Percentiles rank a stretch among this genome's conserved stretches.
phyloP scores from a whole-genome alignment of 164 flowering plant species.

The Annona cherimola region DNA sequence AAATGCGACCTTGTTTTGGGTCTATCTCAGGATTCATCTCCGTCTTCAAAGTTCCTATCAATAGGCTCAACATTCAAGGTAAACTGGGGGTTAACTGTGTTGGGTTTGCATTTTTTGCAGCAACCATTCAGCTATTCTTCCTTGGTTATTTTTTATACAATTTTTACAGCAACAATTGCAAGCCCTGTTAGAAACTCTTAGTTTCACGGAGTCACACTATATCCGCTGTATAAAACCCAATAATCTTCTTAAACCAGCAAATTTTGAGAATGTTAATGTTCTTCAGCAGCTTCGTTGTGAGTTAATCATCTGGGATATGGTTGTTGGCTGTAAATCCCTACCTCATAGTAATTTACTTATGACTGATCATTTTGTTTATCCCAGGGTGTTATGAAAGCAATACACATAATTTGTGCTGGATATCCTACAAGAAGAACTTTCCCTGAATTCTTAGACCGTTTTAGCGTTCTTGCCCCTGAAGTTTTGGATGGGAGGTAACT shows the following conservation, averaged over 20 bases:
- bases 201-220: constrained; percentile 90
- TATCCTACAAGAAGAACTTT: constrained; percentile 82
- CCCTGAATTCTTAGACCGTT: constrained; percentile 75
- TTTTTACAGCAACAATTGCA: constrained; percentile 85
- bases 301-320: no score
- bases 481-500: constrained; percentile 70
- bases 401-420: constrained; percentile 93
- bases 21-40: constrained; percentile 78
- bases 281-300: constrained; percentile 95
- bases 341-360: not conserved
- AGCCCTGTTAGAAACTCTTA: constrained; percentile 82
- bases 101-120: not conserved
- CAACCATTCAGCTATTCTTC: constrained; percentile 3
- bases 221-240: constrained; percentile 98
- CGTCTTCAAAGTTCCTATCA: constrained; percentile 88
- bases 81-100: not conserved
- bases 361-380: not conserved
- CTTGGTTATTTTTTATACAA: no score
- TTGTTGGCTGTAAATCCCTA: no score
- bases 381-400: constrained; percentile 97
- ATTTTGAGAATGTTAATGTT: constrained; percentile 80
- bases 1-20: constrained; percentile 69
- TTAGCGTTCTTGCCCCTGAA: constrained; percentile 79
- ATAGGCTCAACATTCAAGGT: constrained; percentile 97
- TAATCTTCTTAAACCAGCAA: constrained; percentile 88